A percentile compares a stretch with the other conserved stretches of the same genome.
phyloP scores from a whole-genome alignment of 345 rosid species.

The Populus ilicifolia region DNA sequence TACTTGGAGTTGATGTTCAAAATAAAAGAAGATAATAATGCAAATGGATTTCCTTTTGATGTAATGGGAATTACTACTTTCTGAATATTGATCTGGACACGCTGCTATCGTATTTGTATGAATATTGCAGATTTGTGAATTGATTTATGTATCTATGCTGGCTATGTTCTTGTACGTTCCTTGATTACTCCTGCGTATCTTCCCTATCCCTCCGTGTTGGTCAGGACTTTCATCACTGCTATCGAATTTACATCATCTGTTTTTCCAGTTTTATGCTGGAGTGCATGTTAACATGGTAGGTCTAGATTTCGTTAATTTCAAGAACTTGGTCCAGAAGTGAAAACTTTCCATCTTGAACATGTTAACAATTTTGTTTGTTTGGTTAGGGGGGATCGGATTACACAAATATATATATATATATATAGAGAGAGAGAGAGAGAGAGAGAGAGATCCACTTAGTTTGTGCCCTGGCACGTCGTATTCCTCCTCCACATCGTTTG shows the following conservation, averaged over 20 bases:
- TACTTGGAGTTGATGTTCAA: constrained; percentile 3
- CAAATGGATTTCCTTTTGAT: neutral
- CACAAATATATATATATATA: no score
- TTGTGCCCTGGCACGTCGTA: no score
- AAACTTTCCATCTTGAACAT: neutral
- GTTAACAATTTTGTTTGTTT: no score
- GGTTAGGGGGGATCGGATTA: neutral
- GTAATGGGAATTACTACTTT: neutral
- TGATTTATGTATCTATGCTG: neutral
- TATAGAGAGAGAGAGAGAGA: no score
- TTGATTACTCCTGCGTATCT: neutral
- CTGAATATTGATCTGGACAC: neutral
- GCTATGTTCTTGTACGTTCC: neutral
- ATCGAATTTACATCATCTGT: neutral
- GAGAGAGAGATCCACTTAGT: no score
- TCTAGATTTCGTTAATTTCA: neutral
- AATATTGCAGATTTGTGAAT: neutral
- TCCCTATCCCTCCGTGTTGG: neutral
- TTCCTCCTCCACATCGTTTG: no score
- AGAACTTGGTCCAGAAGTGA: neutral
- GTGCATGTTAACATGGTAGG: neutral
- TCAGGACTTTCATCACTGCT: neutral
- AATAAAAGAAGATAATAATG: neutral
- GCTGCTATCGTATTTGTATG: neutral
- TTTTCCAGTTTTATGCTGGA: neutral